Evolutionary conservation across 2,329 filamentous ascomycete species (phyloP).

Genomic region (Colletotrichum sp.): DNA sequence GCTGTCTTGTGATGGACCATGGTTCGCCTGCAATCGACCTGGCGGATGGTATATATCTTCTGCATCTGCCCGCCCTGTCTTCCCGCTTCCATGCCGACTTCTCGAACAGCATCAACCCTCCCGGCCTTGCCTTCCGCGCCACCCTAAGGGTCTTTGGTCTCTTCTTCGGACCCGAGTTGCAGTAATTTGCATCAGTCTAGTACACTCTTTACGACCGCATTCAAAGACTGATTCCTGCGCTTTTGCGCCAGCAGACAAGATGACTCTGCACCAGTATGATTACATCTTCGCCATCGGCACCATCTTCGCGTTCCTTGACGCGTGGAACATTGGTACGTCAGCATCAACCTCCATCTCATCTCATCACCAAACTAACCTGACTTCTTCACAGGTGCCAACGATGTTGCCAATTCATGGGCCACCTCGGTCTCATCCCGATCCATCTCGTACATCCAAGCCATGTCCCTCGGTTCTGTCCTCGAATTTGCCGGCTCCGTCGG

Average conservation of each 20-base stretch:
- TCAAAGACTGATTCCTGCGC: neutral
- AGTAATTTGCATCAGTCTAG: neutral
- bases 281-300: conserved; percentile 69
- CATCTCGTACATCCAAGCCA: conserved; percentile 53
- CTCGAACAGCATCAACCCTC: conserved; percentile 5
- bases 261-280: conserved; percentile 56
- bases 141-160: conserved; percentile 1
- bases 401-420: conserved; percentile 69
- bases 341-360: neutral
- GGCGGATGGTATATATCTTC: conserved; percentile 12
- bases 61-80: neutral
- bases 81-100: conserved; percentile 5
- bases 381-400: conserved; percentile 35
- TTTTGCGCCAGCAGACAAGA: neutral
- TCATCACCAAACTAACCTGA: neutral
- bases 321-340: conserved; percentile 65
- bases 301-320: conserved; percentile 69
- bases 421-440: conserved; percentile 67
- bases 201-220: neutral
- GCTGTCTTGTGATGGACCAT: neutral
- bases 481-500: conserved; percentile 54
- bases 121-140: conserved; percentile 7
- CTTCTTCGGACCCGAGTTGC: neutral
- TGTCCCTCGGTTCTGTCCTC: conserved; percentile 49
- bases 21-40: neutral